These are phyloP conservation scores for Prunus fruticosa DNA, from an alignment of 306 rosid species.

Conservation along the genomic window DNA sequence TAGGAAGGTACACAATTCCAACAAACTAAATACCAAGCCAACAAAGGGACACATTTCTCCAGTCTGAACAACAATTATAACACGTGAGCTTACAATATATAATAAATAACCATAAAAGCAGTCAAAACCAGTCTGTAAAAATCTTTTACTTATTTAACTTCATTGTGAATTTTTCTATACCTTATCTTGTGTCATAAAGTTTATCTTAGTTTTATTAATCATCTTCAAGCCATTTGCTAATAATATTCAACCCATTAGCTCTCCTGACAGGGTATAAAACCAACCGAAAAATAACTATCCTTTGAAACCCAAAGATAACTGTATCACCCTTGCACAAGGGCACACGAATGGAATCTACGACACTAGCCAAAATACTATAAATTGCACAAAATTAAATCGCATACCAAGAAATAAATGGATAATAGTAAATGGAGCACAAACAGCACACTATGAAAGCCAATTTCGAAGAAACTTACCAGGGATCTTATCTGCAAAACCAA, in stretches of 20 bases:
- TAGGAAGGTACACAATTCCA: not conserved
- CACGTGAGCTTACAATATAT: not conserved
- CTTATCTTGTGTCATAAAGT: not conserved
- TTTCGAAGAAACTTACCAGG: constrained; percentile 37
- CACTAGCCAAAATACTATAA: not conserved
- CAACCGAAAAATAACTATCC: not conserved
- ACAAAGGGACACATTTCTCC: not conserved
- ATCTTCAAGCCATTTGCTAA: not conserved
- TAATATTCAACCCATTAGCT: not conserved
- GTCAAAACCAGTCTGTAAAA: not conserved
- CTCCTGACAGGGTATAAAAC: no score
- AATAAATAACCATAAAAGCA: not conserved
- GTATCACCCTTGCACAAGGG: not conserved
- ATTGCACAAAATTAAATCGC: not conserved
- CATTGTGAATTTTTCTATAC: no score
- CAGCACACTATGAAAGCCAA: not conserved
- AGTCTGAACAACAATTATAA: not conserved
- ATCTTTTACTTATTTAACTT: not conserved
- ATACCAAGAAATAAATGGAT: not conserved
- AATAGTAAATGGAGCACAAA: not conserved
- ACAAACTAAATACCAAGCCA: not conserved
- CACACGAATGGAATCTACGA: not conserved
- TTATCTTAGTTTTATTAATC: not conserved
- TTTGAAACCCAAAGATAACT: not conserved
- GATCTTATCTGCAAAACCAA: constrained; percentile 39